Evolutionary conservation across 768 basidiomycete genomes (phyloP).

Genomic region (Strobilomyces echinocephalus): DNA sequence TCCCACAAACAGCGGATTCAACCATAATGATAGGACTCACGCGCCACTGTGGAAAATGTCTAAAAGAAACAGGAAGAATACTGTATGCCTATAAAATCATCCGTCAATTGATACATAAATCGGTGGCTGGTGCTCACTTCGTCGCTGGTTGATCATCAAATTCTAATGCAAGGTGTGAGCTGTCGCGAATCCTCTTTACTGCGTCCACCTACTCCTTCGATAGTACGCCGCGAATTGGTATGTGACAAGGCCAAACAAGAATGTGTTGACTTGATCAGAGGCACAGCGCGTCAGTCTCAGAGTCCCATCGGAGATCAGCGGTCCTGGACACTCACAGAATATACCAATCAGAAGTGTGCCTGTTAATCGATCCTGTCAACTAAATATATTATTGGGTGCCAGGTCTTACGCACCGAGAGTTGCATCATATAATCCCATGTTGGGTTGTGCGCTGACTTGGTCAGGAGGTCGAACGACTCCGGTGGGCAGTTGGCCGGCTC

Average conservation of each 20-base stretch:
- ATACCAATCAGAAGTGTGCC: not conserved
- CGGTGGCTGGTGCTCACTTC: not conserved
- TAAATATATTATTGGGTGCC: no score
- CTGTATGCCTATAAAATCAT: not conserved
- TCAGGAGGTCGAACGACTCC: not conserved
- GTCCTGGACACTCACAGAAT: not conserved
- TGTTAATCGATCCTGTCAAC: not conserved
- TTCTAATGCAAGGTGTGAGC: not conserved
- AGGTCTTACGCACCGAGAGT: not conserved
- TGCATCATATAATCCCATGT: not conserved
- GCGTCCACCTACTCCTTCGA: not conserved
- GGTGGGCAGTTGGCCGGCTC: not conserved
- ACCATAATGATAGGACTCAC: not conserved
- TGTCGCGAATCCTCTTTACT: not conserved
- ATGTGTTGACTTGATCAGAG: constrained; percentile 10
- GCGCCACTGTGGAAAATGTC: not conserved
- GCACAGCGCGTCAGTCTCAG: not conserved
- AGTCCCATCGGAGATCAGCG: no score
- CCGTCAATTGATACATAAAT: no score
- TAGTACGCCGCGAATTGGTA: not conserved
- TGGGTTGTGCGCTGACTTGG: no score
- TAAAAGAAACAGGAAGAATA: not conserved
- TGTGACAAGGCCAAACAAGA: constrained; percentile 33
- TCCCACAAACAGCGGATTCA: not conserved
- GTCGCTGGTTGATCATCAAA: not conserved